Evolutionary conservation across 2,329 filamentous ascomycete genomes (phyloP).

Genomic region (Hymenoscyphus fraxineus): DNA sequence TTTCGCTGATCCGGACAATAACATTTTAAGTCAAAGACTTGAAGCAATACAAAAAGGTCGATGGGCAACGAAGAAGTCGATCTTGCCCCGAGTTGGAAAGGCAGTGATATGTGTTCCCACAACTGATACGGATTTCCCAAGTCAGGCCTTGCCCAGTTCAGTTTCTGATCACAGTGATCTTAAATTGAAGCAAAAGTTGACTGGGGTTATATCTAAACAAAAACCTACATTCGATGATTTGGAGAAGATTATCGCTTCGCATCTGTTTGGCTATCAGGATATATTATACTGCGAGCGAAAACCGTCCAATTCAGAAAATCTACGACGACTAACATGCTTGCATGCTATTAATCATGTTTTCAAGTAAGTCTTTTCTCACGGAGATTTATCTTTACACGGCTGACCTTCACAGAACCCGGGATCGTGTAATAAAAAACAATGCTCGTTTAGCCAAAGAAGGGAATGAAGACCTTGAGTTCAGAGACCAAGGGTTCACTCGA

Average conservation of each 20-base stretch:
- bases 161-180: conserved; percentile 43
- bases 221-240: conserved; percentile 55
- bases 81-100: conserved; percentile 44
- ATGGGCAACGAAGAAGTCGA: conserved; percentile 47
- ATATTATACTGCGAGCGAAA: conserved; percentile 72
- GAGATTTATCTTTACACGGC: neutral
- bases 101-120: conserved; percentile 46
- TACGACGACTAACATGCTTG: conserved; percentile 72
- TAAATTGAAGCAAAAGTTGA: conserved; percentile 69
- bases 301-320: conserved; percentile 59
- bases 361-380: conserved; percentile 52
- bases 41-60: conserved; percentile 46
- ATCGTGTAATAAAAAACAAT: conserved; percentile 90
- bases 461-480: conserved; percentile 65
- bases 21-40: conserved; percentile 52
- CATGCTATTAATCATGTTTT: conserved; percentile 90
- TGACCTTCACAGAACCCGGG: conserved; percentile 60
- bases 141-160: conserved; percentile 12
- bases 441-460: conserved; percentile 67
- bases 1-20: conserved; percentile 66
- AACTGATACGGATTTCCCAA: conserved; percentile 34
- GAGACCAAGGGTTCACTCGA: conserved; percentile 92
- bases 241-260: conserved; percentile 63
- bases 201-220: conserved; percentile 49
- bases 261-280: conserved; percentile 80